Conservation (phyloP, 805 yeast genomes). For the Teunomyces funiuensis region DNA sequence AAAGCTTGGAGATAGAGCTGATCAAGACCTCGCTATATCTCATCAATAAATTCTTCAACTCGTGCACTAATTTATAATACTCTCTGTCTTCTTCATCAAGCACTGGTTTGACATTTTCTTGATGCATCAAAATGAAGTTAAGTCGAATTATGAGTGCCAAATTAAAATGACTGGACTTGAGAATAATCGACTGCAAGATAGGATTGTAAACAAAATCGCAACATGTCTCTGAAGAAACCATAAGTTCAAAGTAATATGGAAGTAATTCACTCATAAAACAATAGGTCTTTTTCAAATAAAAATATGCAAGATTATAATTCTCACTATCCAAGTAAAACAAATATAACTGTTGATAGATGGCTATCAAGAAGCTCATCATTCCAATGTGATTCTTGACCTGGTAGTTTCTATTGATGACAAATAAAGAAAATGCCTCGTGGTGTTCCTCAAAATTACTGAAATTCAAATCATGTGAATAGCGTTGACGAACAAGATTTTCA, state of each 20-base stretch:
- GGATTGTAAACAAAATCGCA: conserved; percentile 26
- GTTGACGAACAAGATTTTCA: conserved; percentile 2
- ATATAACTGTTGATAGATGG: conserved; percentile 18
- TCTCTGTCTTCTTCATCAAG: conserved; percentile 16
- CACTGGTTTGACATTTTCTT: conserved; percentile 22
- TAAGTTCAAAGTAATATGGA: conserved; percentile 17
- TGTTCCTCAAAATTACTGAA: conserved; percentile 3
- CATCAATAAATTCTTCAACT: conserved; percentile 20
- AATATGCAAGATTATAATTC: conserved; percentile 8
- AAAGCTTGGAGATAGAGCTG: conserved; percentile 37
- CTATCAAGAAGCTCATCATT: conserved; percentile 14
- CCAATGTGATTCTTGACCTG: conserved; percentile 15
- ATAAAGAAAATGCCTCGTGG: conserved; percentile 6
- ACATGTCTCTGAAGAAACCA: conserved; percentile 16
- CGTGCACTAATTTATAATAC: conserved; percentile 13
- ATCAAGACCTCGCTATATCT: conserved; percentile 24
- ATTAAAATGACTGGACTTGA: conserved; percentile 32
- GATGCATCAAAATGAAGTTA: conserved; percentile 27
- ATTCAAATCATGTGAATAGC: background rate
- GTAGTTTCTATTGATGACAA: conserved; percentile 16
- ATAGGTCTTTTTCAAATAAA: conserved; percentile 10
- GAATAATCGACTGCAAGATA: conserved; percentile 32
- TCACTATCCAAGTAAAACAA: conserved; percentile 11
- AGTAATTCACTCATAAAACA: conserved; percentile 15
- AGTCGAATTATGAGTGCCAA: conserved; percentile 31